These are phyloP conservation scores for Fusarium xylarioides DNA, from an alignment of 2,329 filamentous ascomycete species.

Conservation along the genomic window DNA sequence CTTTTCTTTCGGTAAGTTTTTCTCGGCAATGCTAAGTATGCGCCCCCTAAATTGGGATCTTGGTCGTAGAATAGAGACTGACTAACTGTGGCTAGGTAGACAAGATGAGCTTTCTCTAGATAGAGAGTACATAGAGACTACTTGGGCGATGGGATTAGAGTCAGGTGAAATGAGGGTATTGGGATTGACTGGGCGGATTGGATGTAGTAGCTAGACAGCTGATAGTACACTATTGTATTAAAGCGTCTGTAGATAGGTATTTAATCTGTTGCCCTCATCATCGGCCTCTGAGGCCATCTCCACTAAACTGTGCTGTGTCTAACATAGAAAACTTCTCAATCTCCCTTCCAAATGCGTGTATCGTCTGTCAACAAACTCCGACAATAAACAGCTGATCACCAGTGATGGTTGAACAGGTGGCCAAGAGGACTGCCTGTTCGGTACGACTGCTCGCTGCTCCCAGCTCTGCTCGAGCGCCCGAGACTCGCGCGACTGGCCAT, in stretches of 20 bases:
- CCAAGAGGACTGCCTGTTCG: neutral
- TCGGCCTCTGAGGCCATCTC: conserved; percentile 24
- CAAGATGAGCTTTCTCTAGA: neutral
- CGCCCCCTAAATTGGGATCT: neutral
- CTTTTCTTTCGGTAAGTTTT: neutral
- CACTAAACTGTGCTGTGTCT: conserved; percentile 26
- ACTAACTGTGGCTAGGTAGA: neutral
- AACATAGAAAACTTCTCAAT: conserved; percentile 24
- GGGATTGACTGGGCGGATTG: too few species aligned
- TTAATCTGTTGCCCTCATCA: conserved; percentile 8
- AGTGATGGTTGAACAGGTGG: neutral
- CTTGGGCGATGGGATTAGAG: neutral
- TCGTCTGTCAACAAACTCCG: neutral
- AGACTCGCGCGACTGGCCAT: neutral
- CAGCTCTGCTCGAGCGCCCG: neutral
- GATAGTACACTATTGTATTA: conserved; percentile 30
- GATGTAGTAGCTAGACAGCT: neutral
- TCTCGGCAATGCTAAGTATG: neutral
- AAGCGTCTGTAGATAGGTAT: conserved; percentile 15
- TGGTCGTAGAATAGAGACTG: neutral
- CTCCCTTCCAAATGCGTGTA: neutral
- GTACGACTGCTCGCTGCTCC: neutral
- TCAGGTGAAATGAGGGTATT: neutral
- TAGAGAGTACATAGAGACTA: neutral
- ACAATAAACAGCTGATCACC: neutral